These are phyloP conservation scores for Boletus subcaerulescens DNA, from an alignment of 768 basidiomycete species.

Conservation along the genomic window DNA sequence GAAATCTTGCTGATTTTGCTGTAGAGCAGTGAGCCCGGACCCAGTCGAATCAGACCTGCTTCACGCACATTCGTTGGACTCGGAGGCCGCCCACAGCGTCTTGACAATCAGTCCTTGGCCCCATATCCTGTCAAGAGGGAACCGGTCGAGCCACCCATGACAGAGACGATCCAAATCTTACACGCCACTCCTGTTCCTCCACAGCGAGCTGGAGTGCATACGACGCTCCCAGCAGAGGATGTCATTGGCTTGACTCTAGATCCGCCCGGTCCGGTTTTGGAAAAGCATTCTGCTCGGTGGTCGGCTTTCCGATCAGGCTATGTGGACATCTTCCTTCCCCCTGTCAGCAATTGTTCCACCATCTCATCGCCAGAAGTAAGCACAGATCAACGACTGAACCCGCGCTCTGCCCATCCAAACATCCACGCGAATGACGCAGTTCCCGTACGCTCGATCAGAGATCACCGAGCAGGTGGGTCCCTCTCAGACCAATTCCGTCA, in stretches of 20 bases:
- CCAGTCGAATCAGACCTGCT: conserved; percentile 2
- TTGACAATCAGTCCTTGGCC: background rate
- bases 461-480: background rate
- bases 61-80: background rate
- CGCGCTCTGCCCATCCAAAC: background rate
- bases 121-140: background rate
- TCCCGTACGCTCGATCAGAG: background rate
- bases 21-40: conserved; percentile 10
- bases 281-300: conserved; percentile 15
- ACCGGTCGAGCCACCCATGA: background rate
- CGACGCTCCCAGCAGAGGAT: background rate
- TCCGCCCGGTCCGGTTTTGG: background rate
- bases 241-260: conserved; percentile 11
- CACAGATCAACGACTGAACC: background rate
- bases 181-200: background rate
- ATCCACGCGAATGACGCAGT: background rate
- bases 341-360: background rate
- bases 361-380: background rate
- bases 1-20: conserved; percentile 2
- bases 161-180: background rate
- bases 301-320: conserved; percentile 27
- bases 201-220: background rate
- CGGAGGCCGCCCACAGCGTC: background rate
- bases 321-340: conserved; percentile 13
- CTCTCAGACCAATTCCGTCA: background rate